Percentiles rank a stretch among this genome's conserved stretches.
Conservation (phyloP, 257 asterid genomes). For the Solanum sejunctum region DNA sequence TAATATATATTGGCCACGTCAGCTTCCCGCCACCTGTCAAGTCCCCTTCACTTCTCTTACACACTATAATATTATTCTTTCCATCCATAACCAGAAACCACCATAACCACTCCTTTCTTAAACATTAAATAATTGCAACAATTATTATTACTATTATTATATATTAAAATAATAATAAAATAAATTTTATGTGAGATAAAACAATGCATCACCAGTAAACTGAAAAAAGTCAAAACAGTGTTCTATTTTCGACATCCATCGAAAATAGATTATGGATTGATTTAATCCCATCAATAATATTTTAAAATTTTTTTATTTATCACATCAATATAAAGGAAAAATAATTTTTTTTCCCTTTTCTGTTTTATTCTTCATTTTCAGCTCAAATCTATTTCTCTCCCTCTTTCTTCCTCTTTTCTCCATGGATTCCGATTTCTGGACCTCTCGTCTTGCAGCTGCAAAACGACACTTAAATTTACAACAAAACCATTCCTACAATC, state of each 20-base stretch:
- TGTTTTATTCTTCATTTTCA: background rate
- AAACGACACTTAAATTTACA: constrained; percentile 62
- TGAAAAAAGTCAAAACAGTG: background rate
- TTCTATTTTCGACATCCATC: background rate
- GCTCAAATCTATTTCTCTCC: constrained; percentile 1
- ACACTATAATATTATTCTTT: background rate
- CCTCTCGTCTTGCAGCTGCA: constrained; percentile 65
- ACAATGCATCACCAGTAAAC: background rate
- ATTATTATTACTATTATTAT: background rate
- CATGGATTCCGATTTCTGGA: constrained; percentile 84
- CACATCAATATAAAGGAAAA: background rate
- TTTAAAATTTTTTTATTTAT: background rate
- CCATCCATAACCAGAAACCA: background rate
- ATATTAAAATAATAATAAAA: background rate
- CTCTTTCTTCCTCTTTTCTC: background rate
- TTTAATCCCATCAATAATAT: background rate
- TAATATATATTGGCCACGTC: background rate
- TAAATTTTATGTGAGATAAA: background rate
- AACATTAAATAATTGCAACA: background rate
- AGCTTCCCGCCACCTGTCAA: background rate
- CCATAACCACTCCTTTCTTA: background rate
- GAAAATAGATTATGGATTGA: background rate
- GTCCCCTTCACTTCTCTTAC: background rate
- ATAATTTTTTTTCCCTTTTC: background rate
- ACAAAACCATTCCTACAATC: constrained; percentile 20